Percentiles rank a stretch among this genome's conserved stretches.
phyloP scores from a whole-genome alignment of 1,139 yeast genomes.

The Pichia terricola region DNA sequence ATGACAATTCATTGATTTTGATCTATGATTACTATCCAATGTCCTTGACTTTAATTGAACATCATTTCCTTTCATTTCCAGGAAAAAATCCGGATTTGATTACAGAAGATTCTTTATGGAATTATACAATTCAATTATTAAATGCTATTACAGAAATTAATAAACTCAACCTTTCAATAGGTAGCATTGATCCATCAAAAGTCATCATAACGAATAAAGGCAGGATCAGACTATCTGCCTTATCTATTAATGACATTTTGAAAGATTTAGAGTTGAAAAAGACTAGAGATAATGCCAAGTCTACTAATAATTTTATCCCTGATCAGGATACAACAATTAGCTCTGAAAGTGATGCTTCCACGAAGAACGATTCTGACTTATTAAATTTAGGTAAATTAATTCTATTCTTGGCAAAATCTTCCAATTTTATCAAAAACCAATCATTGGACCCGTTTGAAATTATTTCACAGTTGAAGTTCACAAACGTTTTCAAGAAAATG shows the following conservation, averaged over 20 bases:
- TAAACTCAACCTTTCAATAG: conserved; percentile 48
- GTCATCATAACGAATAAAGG: conserved; percentile 65
- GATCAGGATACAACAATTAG: not conserved
- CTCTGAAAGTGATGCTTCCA: conserved; percentile 24
- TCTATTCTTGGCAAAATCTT: conserved; percentile 41
- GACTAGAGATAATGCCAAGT: not conserved
- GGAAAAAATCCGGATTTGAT: conserved; percentile 29
- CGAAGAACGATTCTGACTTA: conserved; percentile 34
- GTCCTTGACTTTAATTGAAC: conserved; percentile 47
- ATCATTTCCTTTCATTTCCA: conserved; percentile 35
- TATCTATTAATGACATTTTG: conserved; percentile 66
- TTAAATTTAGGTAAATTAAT: conserved; percentile 48
- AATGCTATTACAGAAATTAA: conserved; percentile 62
- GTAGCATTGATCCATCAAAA: conserved; percentile 54
- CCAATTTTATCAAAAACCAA: conserved; percentile 28
- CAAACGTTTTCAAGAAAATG: conserved; percentile 27
- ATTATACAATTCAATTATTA: conserved; percentile 61
- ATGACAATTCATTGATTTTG: conserved; percentile 56
- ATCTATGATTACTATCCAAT: conserved; percentile 66
- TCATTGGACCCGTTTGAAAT: conserved; percentile 18
- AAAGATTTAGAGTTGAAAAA: conserved; percentile 20
- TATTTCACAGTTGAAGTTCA: conserved; percentile 23
- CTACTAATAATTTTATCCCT: not conserved
- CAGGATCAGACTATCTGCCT: conserved; percentile 60
- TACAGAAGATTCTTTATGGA: conserved; percentile 66